A percentile compares a stretch with the other conserved stretches of the same genome.
phyloP scores from a whole-genome alignment of 2,329 filamentous ascomycete genomes.

The Phialemonium atrogriseum region DNA sequence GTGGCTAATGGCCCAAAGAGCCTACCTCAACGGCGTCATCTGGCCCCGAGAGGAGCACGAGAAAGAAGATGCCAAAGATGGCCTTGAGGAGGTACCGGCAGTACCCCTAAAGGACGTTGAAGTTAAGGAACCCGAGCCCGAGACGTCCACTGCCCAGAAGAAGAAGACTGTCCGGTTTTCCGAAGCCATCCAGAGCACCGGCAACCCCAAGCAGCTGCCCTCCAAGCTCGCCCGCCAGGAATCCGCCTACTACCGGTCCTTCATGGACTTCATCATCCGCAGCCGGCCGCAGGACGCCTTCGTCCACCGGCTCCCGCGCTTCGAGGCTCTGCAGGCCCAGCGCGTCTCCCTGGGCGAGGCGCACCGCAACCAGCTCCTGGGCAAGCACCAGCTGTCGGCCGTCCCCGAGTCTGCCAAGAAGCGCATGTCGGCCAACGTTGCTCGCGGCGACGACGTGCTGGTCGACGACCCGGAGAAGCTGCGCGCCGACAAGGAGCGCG shows the following conservation, averaged over 20 bases:
- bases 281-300: constrained; percentile 67
- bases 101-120: constrained; percentile 13
- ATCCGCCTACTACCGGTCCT: constrained; percentile 81
- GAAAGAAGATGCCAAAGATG: no score
- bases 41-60: constrained; percentile 39
- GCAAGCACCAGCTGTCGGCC: constrained; percentile 72
- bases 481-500: constrained; percentile 67
- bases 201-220: constrained; percentile 40
- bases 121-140: constrained; percentile 9
- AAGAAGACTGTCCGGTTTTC: constrained; percentile 77
- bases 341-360: constrained; percentile 64
- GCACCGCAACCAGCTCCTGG: constrained; percentile 74
- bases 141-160: constrained; percentile 22
- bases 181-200: constrained; percentile 37
- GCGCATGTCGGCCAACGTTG: constrained; percentile 64
- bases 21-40: constrained; percentile 63
- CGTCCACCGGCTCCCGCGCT: constrained; percentile 74
- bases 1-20: constrained; percentile 77
- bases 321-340: constrained; percentile 79
- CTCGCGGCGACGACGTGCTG: constrained; percentile 59
- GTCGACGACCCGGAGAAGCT: constrained; percentile 55
- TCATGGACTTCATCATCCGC: constrained; percentile 63
- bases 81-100: constrained; percentile 29
- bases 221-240: constrained; percentile 50
- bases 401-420: constrained; percentile 61